Evolutionary conservation across 257 asterid genomes (phyloP).

Genomic region (Buddleja alternifolia): DNA sequence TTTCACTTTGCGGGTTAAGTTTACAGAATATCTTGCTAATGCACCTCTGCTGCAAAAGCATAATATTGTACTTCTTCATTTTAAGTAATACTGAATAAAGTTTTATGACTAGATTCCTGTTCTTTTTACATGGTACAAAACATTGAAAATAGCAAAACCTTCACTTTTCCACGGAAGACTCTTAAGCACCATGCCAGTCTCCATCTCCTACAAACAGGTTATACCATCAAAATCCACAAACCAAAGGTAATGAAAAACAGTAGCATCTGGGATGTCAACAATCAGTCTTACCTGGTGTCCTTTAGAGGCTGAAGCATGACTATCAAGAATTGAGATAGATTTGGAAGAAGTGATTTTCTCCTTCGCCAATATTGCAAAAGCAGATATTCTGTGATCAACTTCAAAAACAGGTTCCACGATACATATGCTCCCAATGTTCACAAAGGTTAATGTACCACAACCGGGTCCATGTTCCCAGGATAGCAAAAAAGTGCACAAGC

Average conservation of each 20-base stretch:
- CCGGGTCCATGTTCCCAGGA: constrained; percentile 63
- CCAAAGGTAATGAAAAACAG: neutral
- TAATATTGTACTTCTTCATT: neutral
- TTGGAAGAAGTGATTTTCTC: constrained; percentile 33
- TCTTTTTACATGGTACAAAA: constrained; percentile 10
- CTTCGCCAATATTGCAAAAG: constrained; percentile 45
- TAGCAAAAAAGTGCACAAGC: constrained; percentile 57
- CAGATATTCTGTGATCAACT: constrained; percentile 42
- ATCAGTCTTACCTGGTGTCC: constrained; percentile 21
- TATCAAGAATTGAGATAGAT: neutral
- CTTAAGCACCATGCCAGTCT: neutral
- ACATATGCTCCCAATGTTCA: constrained; percentile 45
- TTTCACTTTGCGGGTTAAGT: constrained; percentile 14
- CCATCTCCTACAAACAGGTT: constrained; percentile 33
- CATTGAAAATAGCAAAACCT: constrained; percentile 31
- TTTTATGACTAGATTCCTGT: constrained; percentile 4
- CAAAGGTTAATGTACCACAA: constrained; percentile 37
- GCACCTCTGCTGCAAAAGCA: constrained; percentile 11
- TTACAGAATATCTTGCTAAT: constrained; percentile 5
- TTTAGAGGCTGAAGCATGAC: neutral
- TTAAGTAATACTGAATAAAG: neutral
- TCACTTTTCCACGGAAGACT: constrained; percentile 13
- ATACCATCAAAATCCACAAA: constrained; percentile 6
- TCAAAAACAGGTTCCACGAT: constrained; percentile 17
- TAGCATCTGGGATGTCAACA: constrained; percentile 17